Percentiles rank a stretch among this genome's conserved stretches.
Evolutionary conservation across 495 filamentous ascomycete genomes (phyloP).

Genomic region (Aspergillus avenaceus): DNA sequence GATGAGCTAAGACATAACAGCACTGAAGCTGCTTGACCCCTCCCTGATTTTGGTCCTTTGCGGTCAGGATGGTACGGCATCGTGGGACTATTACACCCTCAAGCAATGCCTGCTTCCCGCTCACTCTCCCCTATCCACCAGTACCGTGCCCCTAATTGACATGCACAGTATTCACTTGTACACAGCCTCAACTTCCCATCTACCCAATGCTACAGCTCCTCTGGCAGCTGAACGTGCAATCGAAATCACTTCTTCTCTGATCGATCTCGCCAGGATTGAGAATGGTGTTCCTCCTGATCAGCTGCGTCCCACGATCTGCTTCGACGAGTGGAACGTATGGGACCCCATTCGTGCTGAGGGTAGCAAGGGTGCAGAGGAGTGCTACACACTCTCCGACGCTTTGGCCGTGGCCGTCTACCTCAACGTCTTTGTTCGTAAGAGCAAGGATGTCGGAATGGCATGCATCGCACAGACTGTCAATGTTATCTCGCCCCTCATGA

Average conservation of each 20-base stretch:
- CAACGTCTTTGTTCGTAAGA: constrained; percentile 77
- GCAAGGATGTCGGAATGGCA: constrained; percentile 68
- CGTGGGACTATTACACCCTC: constrained; percentile 71
- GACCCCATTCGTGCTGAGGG: constrained; percentile 69
- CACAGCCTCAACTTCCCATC: constrained; percentile 52
- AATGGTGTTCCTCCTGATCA: constrained; percentile 53
- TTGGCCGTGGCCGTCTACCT: constrained; percentile 70
- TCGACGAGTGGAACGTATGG: constrained; percentile 88
- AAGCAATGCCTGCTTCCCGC: constrained; percentile 53
- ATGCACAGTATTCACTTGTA: constrained; percentile 73
- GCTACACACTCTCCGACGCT: constrained; percentile 72
- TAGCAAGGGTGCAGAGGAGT: constrained; percentile 62
- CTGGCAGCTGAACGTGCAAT: constrained; percentile 70
- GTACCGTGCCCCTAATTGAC: constrained; percentile 56
- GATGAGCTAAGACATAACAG: constrained; percentile 21
- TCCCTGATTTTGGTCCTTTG: constrained; percentile 63
- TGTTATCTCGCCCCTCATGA: constrained; percentile 75
- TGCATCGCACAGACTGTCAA: constrained; percentile 79
- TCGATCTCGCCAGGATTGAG: constrained; percentile 73
- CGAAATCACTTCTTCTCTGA: constrained; percentile 60
- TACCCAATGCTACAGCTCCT: constrained; percentile 63
- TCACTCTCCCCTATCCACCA: constrained; percentile 36
- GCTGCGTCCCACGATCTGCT: constrained; percentile 65
- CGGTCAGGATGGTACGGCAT: constrained; percentile 60
- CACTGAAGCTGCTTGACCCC: constrained; percentile 71